A percentile compares a stretch with the other conserved stretches of the same genome.
phyloP scores from a whole-genome alignment of 2,329 filamentous ascomycete species.

The Pseudogymnoascus sp. region DNA sequence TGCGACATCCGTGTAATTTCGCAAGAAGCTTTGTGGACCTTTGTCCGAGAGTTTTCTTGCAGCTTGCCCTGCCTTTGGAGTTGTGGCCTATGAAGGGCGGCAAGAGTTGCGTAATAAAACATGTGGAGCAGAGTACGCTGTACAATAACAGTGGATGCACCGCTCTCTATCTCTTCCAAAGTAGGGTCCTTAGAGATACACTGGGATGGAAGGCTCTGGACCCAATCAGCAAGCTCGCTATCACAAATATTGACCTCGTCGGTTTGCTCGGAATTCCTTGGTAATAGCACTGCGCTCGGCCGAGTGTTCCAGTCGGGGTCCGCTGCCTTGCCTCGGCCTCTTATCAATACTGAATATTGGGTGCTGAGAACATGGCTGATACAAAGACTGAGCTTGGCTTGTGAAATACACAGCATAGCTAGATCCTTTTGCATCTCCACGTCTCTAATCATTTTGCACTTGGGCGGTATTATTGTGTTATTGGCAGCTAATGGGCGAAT shows the following conservation, averaged over 20 bases:
- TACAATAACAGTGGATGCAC: conserved; percentile 49
- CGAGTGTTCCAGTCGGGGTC: conserved; percentile 53
- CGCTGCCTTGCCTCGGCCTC: conserved; percentile 27
- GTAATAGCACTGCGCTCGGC: conserved; percentile 66
- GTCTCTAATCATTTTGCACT: conserved; percentile 63
- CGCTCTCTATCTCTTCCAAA: conserved; percentile 48
- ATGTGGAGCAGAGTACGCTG: conserved; percentile 80
- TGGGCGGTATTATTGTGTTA: conserved; percentile 49
- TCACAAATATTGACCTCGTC: conserved; percentile 71
- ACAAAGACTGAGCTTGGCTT: conserved; percentile 76
- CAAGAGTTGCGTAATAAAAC: conserved; percentile 83
- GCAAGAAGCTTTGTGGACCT: conserved; percentile 71
- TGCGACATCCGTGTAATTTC: conserved; percentile 77
- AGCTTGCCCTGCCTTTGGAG: conserved; percentile 34
- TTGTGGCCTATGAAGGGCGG: conserved; percentile 65
- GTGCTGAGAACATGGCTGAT: conserved; percentile 81
- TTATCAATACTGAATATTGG: conserved; percentile 81
- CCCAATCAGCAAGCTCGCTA: conserved; percentile 67
- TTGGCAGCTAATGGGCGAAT: conserved; percentile 60
- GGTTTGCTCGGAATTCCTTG: conserved; percentile 67
- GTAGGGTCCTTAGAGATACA: conserved; percentile 58
- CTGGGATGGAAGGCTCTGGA: conserved; percentile 57
- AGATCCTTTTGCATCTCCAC: conserved; percentile 64
- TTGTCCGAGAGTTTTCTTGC: conserved; percentile 70
- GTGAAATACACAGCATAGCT: conserved; percentile 79